Base-by-base conservation (phyloP, 2,329 filamentous ascomycete species). In the Pseudovirgaria hyperparasitica region DNA sequence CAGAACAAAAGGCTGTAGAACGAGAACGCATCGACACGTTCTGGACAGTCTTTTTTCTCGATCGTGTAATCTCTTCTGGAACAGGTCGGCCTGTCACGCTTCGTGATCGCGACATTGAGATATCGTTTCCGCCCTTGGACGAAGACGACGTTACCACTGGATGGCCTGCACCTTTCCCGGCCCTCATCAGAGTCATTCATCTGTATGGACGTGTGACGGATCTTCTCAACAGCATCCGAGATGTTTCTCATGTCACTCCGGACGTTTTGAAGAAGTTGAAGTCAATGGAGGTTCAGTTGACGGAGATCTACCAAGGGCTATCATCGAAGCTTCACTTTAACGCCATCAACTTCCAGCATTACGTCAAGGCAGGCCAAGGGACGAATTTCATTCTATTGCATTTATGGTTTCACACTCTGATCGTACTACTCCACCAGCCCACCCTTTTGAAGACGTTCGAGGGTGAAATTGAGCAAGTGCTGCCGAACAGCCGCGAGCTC, bases 1-100 rank as follows among this genome's bases (percentile, higher is more conserved):
- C 60, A 53, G 73, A 76, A 42, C 71, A 68, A 50, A 66, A 59
- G 36, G 76, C 70, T 41, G 69, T 81, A 4, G 82, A 92, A 41
- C 73, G 84, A 36, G 84, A 92, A 45, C 71, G 82, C 10, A 75
- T 84, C 22, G 82, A 92, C 42, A 87, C 84, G 0, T 85, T 92
- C 39, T 93, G 84, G 84, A 76, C 82, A 4, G 78, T 92, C 8
- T 92, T 92, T 50, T 77, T 92, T 37, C 67, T 92, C 2, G 84
- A 93, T 43, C 69, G 84, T 12, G 77, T 87, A 34, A 87, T 92
- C 15, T 92, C 84, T 0, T 87, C 81, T 0, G 84, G 84, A 0
- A 90, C 82, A 0, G 85, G 85, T 7, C 67, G 84, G 10, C 78
- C 82, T 1, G 84, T 87, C 8, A 92, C 82, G 0, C 65, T 92